A percentile compares a stretch with the other conserved stretches of the same genome.
Evolutionary conservation across 2,329 filamentous ascomycete species (phyloP).

Genomic region (Pezicula carpinea): DNA sequence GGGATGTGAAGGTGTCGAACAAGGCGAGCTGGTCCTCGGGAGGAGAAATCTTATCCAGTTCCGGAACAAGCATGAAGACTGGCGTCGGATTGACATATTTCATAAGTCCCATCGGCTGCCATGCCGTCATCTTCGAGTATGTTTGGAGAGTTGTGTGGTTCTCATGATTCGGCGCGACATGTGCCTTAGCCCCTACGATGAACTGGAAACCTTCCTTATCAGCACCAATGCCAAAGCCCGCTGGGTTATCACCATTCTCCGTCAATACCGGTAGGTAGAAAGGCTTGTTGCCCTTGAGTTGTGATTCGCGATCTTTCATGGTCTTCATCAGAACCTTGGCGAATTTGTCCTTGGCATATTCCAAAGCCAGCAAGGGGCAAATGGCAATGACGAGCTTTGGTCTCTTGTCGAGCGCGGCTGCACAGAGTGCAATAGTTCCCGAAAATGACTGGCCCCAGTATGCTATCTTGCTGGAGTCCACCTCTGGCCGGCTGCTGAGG

Average conservation of each 20-base stretch:
- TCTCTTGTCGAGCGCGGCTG: slow-evolving; percentile 33
- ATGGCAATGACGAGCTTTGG: slow-evolving; percentile 32
- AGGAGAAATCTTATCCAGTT: slow-evolving; percentile 21
- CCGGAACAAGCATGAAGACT: slow-evolving; percentile 24
- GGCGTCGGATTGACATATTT: slow-evolving; percentile 17
- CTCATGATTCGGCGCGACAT: slow-evolving; percentile 10
- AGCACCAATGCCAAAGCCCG: slow-evolving; percentile 26
- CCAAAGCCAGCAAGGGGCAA: slow-evolving; percentile 11
- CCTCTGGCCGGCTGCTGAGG: slow-evolving; percentile 22
- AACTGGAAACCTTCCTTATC: slow-evolving; percentile 16
- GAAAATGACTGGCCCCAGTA: slow-evolving; percentile 32
- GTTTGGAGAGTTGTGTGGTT: slow-evolving; percentile 26
- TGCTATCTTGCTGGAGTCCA: slow-evolving; percentile 28
- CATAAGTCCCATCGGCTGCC: slow-evolving; percentile 17
- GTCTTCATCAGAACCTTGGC: slow-evolving; percentile 24
- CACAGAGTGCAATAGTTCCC: slow-evolving; percentile 32
- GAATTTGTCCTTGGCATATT: not conserved
- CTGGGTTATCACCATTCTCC: slow-evolving; percentile 32
- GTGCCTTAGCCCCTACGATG: slow-evolving; percentile 9
- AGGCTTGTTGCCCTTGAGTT: slow-evolving; percentile 33
- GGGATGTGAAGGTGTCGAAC: slow-evolving; percentile 16
- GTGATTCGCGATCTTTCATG: slow-evolving; percentile 35
- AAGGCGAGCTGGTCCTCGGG: slow-evolving; percentile 16
- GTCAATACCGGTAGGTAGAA: slow-evolving; percentile 33
- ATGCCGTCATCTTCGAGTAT: slow-evolving; percentile 27